A percentile compares a stretch with the other conserved stretches of the same genome.
phyloP scores from a whole-genome alignment of 139 green algal species.

The Edaphochlamys debaryana region DNA sequence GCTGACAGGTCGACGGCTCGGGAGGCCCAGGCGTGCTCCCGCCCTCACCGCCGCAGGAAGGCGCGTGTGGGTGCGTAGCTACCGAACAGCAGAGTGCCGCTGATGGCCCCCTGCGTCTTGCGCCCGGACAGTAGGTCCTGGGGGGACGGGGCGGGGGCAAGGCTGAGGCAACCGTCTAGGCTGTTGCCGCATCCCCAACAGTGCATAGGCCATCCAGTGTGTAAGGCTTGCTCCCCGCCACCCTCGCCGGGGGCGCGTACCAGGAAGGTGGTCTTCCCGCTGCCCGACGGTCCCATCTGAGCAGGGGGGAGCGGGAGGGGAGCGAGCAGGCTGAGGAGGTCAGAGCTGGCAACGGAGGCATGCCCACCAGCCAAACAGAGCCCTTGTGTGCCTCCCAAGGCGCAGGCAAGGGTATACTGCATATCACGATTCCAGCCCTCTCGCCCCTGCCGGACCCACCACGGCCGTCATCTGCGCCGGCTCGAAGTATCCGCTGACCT shows the following conservation, averaged over 20 bases:
- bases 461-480: constrained; percentile 50
- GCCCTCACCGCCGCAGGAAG: constrained; percentile 75
- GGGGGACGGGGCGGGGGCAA: too few relatives aligned
- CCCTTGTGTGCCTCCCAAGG: not conserved
- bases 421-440: not conserved
- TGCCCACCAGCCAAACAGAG: too few relatives aligned
- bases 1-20: too few relatives aligned
- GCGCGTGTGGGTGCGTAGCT: constrained; percentile 53
- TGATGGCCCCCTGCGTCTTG: constrained; percentile 69
- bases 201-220: not conserved
- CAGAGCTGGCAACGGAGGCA: not conserved
- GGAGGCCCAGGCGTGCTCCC: too few relatives aligned
- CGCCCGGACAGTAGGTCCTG: constrained; percentile 56
- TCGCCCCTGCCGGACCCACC: constrained; percentile 3
- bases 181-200: not conserved
- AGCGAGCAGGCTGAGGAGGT: not conserved
- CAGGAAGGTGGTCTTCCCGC: constrained; percentile 85
- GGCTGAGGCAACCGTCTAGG: not conserved
- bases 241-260: not conserved
- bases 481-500: constrained; percentile 46
- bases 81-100: constrained; percentile 67
- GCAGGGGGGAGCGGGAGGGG: too few relatives aligned
- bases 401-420: not conserved
- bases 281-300: constrained; percentile 77
- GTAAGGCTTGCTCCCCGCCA: not conserved